Conservation (phyloP, 768 basidiomycete species). For the Rhizopogon rudus region DNA sequence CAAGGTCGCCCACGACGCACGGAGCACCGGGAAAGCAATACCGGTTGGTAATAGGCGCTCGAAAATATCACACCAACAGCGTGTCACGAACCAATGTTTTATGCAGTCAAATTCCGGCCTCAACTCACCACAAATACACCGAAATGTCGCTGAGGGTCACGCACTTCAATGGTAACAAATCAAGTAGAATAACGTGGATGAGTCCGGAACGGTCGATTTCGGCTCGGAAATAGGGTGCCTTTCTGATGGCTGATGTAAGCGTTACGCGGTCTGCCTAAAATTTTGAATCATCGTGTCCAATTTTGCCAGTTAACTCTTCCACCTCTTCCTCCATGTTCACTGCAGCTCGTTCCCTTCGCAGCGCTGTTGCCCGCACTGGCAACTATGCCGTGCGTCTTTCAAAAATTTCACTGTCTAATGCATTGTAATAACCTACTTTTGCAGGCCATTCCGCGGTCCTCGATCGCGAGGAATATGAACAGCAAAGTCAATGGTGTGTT, state of each 20-base stretch:
- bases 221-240: background rate
- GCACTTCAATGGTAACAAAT: background rate
- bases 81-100: background rate
- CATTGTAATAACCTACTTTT: constrained; percentile 6
- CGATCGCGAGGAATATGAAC: constrained; percentile 91
- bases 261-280: constrained; percentile 34
- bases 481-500: constrained; percentile 82
- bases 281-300: constrained; percentile 36
- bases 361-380: constrained; percentile 54
- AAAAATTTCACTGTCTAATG: background rate
- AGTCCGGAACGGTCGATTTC: constrained; percentile 7
- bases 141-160: background rate
- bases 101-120: background rate
- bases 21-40: background rate
- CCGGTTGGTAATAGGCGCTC: background rate
- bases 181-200: background rate
- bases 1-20: background rate
- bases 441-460: constrained; percentile 63
- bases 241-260: constrained; percentile 4
- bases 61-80: background rate
- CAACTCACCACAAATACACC: constrained; percentile 1
- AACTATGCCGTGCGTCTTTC: constrained; percentile 51
- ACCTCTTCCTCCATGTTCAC: constrained; percentile 64
- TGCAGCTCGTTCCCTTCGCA: constrained; percentile 59
- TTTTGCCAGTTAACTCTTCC: constrained; percentile 25